Evolutionary conservation across 2,329 filamentous ascomycete genomes (phyloP).

Genomic region (Colletotrichum sp.): DNA sequence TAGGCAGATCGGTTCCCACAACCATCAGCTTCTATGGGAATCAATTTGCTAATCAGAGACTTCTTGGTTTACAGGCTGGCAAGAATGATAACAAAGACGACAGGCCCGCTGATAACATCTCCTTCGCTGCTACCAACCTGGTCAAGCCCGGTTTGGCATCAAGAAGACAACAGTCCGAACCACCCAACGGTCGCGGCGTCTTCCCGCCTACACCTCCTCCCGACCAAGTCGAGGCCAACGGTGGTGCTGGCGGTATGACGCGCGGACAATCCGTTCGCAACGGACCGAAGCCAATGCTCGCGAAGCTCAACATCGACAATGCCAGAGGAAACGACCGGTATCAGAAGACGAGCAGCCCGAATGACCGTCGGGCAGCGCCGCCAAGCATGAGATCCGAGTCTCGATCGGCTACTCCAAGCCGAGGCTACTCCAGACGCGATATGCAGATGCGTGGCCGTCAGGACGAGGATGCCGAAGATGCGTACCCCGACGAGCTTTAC

Average conservation of each 20-base stretch:
- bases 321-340: constrained; percentile 58
- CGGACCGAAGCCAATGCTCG: constrained; percentile 64
- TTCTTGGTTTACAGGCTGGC: constrained; percentile 44
- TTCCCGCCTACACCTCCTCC: constrained; percentile 99
- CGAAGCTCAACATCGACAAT: constrained; percentile 65
- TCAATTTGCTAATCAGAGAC: constrained; percentile 25
- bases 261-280: constrained; percentile 66
- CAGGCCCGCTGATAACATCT: constrained; percentile 81
- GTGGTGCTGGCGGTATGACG: constrained; percentile 39
- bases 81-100: constrained; percentile 72
- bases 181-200: constrained; percentile 74
- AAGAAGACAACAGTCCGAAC: constrained; percentile 84
- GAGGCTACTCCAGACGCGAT: constrained; percentile 29
- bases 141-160: constrained; percentile 85
- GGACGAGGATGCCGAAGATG: constrained; percentile 62
- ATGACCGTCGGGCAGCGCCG: constrained; percentile 34
- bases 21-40: not conserved
- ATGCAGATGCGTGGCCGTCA: constrained; percentile 20
- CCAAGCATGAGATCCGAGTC: constrained; percentile 37
- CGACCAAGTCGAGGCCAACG: constrained; percentile 72
- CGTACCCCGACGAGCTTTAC: constrained; percentile 75
- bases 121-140: constrained; percentile 90
- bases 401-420: constrained; percentile 48
- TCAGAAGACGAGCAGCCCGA: constrained; percentile 54
- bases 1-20: constrained; percentile 36